A percentile compares a stretch with the other conserved stretches of the same genome.
These are phyloP conservation scores for Zoysia pacifica DNA, from an alignment of 176 grass and related monocot genomes.

Conservation along the genomic window DNA sequence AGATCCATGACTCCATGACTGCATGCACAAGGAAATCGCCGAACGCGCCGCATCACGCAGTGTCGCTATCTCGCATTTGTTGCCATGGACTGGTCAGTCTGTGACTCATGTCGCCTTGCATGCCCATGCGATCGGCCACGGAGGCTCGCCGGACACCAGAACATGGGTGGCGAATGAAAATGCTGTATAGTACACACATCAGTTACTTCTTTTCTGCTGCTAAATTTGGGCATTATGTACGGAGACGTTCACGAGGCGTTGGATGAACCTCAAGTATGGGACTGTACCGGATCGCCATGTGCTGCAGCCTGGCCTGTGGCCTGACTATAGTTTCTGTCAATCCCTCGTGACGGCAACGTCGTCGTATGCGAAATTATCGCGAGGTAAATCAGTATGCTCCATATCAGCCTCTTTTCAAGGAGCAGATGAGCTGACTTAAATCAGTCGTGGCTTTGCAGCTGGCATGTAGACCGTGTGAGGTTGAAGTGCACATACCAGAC, in stretches of 20 bases:
- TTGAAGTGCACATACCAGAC: too few relatives aligned
- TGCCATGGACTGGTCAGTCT: background rate
- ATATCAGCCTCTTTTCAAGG: background rate
- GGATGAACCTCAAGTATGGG: background rate
- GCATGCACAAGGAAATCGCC: constrained; percentile 33
- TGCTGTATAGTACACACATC: too few relatives aligned
- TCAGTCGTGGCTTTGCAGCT: too few relatives aligned
- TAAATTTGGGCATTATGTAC: background rate
- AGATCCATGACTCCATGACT: background rate
- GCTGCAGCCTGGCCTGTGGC: background rate
- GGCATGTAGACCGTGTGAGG: too few relatives aligned
- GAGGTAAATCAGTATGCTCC: background rate
- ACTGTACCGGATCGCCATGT: background rate
- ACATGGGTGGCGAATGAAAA: background rate
- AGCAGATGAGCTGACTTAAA: too few relatives aligned
- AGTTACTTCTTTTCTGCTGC: background rate
- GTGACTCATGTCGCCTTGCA: background rate
- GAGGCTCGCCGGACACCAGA: background rate
- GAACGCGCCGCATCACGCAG: constrained; percentile 2
- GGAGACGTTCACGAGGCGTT: background rate
- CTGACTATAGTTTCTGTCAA: background rate
- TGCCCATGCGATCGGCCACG: constrained; percentile 5
- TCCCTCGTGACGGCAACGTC: background rate
- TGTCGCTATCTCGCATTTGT: constrained; percentile 17
- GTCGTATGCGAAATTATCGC: background rate